Percentiles rank a stretch among this genome's conserved stretches.
phyloP scores from a whole-genome alignment of 768 basidiomycete species.

The Mycena epipterygia region DNA sequence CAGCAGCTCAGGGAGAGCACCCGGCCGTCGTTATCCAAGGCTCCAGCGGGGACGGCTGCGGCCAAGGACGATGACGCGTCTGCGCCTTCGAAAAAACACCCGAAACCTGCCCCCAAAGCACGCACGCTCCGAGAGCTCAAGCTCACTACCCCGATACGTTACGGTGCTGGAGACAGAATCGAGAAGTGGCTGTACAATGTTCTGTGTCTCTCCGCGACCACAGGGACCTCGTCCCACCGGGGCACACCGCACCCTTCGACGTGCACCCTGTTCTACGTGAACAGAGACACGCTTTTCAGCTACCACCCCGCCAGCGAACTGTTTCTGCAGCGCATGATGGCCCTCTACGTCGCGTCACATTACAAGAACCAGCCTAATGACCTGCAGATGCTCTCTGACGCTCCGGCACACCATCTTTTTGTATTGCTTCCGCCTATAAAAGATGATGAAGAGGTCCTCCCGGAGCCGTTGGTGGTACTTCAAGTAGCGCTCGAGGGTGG shows the following conservation, averaged over 20 bases:
- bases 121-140: conserved; percentile 93
- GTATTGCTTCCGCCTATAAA: conserved; percentile 94
- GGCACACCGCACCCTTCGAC: conserved; percentile 96
- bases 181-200: conserved; percentile 95
- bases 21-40: conserved; percentile 81
- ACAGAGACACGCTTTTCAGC: conserved; percentile 95
- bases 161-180: conserved; percentile 86
- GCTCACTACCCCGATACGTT: conserved; percentile 95
- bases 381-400: conserved; percentile 96
- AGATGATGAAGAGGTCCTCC: conserved; percentile 90
- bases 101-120: conserved; percentile 73
- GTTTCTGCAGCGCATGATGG: conserved; percentile 99
- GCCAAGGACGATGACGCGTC: conserved; percentile 58
- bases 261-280: conserved; percentile 96
- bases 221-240: conserved; percentile 58
- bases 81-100: conserved; percentile 65
- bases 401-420: conserved; percentile 96
- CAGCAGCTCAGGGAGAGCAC: conserved; percentile 96
- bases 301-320: conserved; percentile 98
- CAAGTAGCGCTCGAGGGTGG: conserved; percentile 97
- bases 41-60: conserved; percentile 49
- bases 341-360: conserved; percentile 95
- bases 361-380: conserved; percentile 99
- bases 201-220: conserved; percentile 91
- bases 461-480: conserved; percentile 95